Percentiles rank a stretch among this genome's conserved stretches.
These are phyloP conservation scores for Glycyrrhiza uralensis DNA, from an alignment of 306 rosid genomes.

Conservation along the genomic window DNA sequence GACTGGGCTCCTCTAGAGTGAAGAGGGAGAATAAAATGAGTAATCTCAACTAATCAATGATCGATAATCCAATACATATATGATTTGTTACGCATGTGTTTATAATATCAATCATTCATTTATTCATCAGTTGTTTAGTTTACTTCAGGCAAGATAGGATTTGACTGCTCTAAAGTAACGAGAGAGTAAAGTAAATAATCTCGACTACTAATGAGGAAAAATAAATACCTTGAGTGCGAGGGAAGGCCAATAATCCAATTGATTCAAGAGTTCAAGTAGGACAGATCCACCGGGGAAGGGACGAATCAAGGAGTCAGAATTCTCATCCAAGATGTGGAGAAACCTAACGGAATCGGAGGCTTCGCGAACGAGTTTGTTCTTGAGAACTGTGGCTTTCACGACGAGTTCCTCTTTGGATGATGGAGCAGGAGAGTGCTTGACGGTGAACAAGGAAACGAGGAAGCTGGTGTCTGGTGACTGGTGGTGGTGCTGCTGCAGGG, in stretches of 20 bases:
- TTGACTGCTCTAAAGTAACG: too few relatives aligned
- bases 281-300: conserved; percentile 16
- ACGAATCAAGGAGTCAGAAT: conserved; percentile 18
- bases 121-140: too few relatives aligned
- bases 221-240: conserved; percentile 53
- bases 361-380: conserved; percentile 33
- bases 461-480: not conserved
- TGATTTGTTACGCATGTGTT: too few relatives aligned
- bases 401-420: not conserved
- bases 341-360: conserved; percentile 5
- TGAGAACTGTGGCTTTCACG: conserved; percentile 21
- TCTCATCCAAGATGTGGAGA: conserved; percentile 25
- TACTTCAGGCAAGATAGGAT: too few relatives aligned
- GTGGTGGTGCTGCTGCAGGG: not conserved
- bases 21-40: too few relatives aligned
- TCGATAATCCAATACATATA: too few relatives aligned
- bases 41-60: too few relatives aligned
- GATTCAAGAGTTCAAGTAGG: conserved; percentile 44
- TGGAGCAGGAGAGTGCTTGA: not conserved
- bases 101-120: too few relatives aligned
- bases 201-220: too few relatives aligned
- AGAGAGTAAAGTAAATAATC: too few relatives aligned
- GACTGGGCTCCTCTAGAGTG: too few relatives aligned
- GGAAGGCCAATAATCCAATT: conserved; percentile 48
- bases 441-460: not conserved